phyloP scores from a whole-genome alignment of 169 alveolate species.

The Plasmodium berghei region DNA sequence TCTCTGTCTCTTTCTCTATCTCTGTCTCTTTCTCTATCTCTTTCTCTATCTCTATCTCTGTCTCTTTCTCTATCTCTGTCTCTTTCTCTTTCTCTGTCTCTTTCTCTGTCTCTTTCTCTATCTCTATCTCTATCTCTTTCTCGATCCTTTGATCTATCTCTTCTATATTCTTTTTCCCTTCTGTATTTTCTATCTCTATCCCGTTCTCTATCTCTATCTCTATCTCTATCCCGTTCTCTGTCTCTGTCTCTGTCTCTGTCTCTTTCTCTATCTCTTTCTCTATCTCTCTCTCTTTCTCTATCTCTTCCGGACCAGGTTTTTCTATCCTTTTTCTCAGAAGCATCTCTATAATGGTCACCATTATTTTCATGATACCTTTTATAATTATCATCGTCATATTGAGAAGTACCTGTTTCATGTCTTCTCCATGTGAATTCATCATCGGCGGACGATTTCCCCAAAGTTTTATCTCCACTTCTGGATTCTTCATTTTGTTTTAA shows the following conservation, averaged over 20 bases:
- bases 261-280: slow-evolving; percentile 6
- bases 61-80: slow-evolving; percentile 52
- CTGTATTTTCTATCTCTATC: slow-evolving; percentile 3
- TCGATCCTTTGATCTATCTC: slow-evolving; percentile 3
- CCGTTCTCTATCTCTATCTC: no score
- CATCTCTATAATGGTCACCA: slow-evolving; percentile 35
- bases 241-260: slow-evolving; percentile 23
- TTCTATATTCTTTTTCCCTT: slow-evolving; percentile 15
- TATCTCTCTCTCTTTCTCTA: neutral
- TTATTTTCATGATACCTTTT: slow-evolving; percentile 32
- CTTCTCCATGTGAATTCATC: slow-evolving; percentile 69
- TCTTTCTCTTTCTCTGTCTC: slow-evolving; percentile 24
- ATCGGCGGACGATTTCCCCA: slow-evolving; percentile 54
- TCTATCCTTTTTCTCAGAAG: slow-evolving; percentile 35
- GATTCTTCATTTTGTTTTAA: slow-evolving; percentile 43
- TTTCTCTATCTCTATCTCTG: slow-evolving; percentile 8
- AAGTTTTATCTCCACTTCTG: slow-evolving; percentile 29
- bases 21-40: slow-evolving; percentile 35
- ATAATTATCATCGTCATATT: slow-evolving; percentile 37
- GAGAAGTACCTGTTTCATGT: slow-evolving; percentile 38
- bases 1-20: slow-evolving; percentile 77
- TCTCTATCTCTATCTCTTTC: slow-evolving; percentile 78
- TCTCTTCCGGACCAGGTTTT: neutral
- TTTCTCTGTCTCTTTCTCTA: slow-evolving; percentile 17
- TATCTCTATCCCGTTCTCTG: slow-evolving; percentile 29